Percentiles rank a stretch among this genome's conserved stretches.
phyloP scores from a whole-genome alignment of 2,329 filamentous ascomycete species.

The Fusarium ambrosium region DNA sequence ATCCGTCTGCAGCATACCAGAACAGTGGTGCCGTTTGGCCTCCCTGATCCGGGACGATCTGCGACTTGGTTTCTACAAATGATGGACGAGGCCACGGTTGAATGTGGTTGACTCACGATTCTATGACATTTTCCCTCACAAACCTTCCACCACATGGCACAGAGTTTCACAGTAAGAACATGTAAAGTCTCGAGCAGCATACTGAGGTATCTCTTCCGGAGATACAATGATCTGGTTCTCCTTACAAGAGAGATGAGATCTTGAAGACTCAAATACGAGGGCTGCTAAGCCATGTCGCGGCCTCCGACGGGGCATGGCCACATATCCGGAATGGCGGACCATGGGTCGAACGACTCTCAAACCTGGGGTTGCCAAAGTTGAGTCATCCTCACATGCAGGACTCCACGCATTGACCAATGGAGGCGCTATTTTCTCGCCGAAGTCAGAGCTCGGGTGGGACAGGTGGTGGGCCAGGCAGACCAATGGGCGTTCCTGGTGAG shows the following conservation, averaged over 20 bases:
- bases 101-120: neutral
- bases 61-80: conserved; percentile 2
- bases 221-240: conserved; percentile 2
- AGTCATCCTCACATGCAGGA: conserved; percentile 48
- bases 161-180: conserved; percentile 6
- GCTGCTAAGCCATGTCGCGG: conserved; percentile 4
- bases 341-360: conserved; percentile 33
- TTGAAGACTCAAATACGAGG: conserved; percentile 6
- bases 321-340: conserved; percentile 14
- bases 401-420: conserved; percentile 52
- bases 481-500: conserved; percentile 44
- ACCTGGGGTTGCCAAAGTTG: conserved; percentile 48
- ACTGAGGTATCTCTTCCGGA: neutral
- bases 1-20: neutral
- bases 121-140: neutral
- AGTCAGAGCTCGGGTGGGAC: conserved; percentile 47
- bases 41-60: neutral
- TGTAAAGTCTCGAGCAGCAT: conserved; percentile 10
- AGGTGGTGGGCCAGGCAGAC: conserved; percentile 39
- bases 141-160: neutral
- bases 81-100: neutral
- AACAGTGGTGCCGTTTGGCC: neutral
- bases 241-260: conserved; percentile 4
- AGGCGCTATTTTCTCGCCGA: conserved; percentile 51
- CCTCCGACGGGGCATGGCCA: conserved; percentile 7